Base-by-base conservation (phyloP, 306 rosid genomes). In the Ziziphus jujuba region DNA sequence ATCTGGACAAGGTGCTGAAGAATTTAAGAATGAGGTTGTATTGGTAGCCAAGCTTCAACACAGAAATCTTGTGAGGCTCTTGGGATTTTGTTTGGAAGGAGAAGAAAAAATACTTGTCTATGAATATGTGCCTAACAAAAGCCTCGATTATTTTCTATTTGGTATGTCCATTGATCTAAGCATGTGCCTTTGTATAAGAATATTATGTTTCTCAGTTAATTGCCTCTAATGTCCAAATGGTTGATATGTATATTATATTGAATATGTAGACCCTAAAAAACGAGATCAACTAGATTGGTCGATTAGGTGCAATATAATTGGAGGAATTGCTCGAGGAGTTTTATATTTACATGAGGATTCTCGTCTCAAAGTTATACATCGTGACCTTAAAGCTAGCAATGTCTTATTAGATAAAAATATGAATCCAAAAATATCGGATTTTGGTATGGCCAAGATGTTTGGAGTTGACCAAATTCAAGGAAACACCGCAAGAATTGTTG, bases 41-140 rank as follows among this genome's bases (percentile, higher is more conserved):
- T 8, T 61, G 5, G 52, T 61, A 13, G 66, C 50, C 49, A 61
- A 61, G 50, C 66, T 61, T 38, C 66, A 61, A 40, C 66, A 61
- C 28, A 36, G 66, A 40, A 61, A 61, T 50, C 22, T 50, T 5
- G 55, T 50, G 20, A n/a, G 23, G 10, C 22, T 50, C 20, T 50
- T 16, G 22, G 66, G 66, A 20, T 61, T 61, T 19, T 61, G 66
- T 24, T 36, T 61, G 49, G 51, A 61, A 35, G 66, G 28, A 36
- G 51, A 61, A 16, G 66, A 61, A 22, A 61, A 40, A 8, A 36
- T 61, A 31, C 66, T 61, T 50, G 55, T 50, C 22, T 50, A 50
- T 50, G 55, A 50, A 17, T 50, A 16, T 50, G 55, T 50, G 20
- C 55, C 20, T 7, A 50, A 50, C 55, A 50, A 50, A 50, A 50